Percentiles rank a stretch among this genome's conserved stretches.
Conservation (phyloP, 495 filamentous ascomycete species). For the Clavariopsis aquatica region DNA sequence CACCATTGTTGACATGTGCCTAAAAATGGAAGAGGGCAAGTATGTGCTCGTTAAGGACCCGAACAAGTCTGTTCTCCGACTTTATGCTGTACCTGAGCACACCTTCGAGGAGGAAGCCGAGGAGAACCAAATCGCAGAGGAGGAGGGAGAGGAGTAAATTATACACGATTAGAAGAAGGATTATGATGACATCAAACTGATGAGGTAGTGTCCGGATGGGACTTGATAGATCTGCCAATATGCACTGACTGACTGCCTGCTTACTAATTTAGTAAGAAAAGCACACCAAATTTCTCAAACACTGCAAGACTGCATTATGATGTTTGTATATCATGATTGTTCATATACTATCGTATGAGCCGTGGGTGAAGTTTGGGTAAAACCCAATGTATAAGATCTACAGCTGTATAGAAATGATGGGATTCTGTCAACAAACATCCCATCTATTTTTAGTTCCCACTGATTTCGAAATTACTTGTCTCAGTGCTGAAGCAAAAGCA, state of each 20-base stretch:
- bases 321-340: too few species aligned
- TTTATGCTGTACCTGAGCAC: conserved; percentile 85
- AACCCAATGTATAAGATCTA: too few species aligned
- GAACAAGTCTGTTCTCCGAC: conserved; percentile 86
- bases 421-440: too few species aligned
- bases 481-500: neutral
- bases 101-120: conserved; percentile 82
- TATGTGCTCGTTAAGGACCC: conserved; percentile 82
- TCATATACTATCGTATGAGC: too few species aligned
- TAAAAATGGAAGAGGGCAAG: conserved; percentile 71
- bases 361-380: too few species aligned
- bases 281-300: too few species aligned
- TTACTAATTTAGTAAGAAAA: too few species aligned
- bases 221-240: neutral
- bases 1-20: conserved; percentile 89
- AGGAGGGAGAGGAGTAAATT: conserved; percentile 49
- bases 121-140: conserved; percentile 48
- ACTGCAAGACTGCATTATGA: too few species aligned
- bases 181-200: neutral
- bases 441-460: neutral
- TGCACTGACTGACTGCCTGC: neutral
- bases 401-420: too few species aligned
- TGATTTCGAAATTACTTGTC: neutral
- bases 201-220: neutral
- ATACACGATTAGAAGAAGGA: neutral